phyloP scores from a whole-genome alignment of 257 asterid genomes.

The Nicotiana obtusifolia region DNA sequence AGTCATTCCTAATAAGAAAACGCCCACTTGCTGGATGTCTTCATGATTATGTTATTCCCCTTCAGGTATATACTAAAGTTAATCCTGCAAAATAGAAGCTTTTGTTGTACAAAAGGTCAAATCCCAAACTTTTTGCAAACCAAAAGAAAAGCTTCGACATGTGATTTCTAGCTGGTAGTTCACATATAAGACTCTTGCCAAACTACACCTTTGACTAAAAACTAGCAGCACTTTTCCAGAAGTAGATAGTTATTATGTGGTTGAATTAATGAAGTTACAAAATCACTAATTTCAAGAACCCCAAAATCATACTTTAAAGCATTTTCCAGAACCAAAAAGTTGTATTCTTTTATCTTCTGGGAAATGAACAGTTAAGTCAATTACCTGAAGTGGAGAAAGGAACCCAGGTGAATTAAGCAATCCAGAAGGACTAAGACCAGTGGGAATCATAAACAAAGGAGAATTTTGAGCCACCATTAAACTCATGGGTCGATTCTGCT shows the following conservation, averaged over 20 bases:
- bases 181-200: neutral
- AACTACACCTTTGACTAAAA: neutral
- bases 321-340: neutral
- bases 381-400: slow-evolving; percentile 83
- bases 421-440: slow-evolving; percentile 72
- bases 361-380: neutral
- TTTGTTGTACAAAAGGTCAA: neutral
- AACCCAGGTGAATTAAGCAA: slow-evolving; percentile 82
- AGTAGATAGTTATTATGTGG: neutral
- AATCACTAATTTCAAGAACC: neutral
- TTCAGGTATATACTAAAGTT: neutral
- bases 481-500: slow-evolving; percentile 74
- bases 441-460: slow-evolving; percentile 64
- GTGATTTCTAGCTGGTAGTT: neutral
- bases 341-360: neutral
- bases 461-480: slow-evolving; percentile 61
- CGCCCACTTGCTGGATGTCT: no score
- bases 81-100: neutral
- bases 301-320: no score
- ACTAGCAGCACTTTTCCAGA: neutral
- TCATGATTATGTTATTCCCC: neutral
- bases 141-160: neutral
- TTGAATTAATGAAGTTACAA: neutral
- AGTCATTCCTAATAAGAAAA: no score
- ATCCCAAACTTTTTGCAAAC: neutral